Conservation (phyloP, 176 grass and related monocot genomes). For the Dactylis glomerata region DNA sequence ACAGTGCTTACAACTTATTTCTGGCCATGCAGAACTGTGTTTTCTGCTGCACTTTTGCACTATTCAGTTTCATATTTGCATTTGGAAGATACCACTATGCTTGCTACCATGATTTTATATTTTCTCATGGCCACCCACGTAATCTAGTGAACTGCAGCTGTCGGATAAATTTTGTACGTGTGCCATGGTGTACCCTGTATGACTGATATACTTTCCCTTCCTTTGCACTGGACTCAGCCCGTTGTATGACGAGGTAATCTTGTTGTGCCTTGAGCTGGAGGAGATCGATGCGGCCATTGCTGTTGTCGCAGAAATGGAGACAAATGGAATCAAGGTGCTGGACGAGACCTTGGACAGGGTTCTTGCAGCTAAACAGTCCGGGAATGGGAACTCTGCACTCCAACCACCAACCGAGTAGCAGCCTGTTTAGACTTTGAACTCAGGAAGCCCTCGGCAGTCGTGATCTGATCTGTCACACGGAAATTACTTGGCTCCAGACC, state of each 20-base stretch:
- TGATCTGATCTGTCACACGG: neutral
- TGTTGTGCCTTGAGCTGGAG: slow-evolving; percentile 74
- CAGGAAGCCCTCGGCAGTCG: neutral
- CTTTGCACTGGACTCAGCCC: slow-evolving; percentile 50
- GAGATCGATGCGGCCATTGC: slow-evolving; percentile 87
- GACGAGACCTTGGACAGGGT: slow-evolving; percentile 90
- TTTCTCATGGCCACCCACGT: neutral
- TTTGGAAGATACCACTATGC: neutral
- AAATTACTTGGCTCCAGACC: neutral
- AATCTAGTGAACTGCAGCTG: neutral
- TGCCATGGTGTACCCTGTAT: neutral
- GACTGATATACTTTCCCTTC: slow-evolving; percentile 3
- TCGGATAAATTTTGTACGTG: neutral
- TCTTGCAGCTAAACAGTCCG: slow-evolving; percentile 57
- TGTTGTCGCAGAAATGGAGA: slow-evolving; percentile 86
- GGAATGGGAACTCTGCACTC: slow-evolving; percentile 51
- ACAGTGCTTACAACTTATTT: neutral
- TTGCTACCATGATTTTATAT: neutral
- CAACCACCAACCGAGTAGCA: slow-evolving; percentile 21
- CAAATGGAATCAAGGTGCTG: slow-evolving; percentile 72
- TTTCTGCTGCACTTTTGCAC: neutral
- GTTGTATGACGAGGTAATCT: slow-evolving; percentile 79
- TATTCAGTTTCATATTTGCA: neutral
- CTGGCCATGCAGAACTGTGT: neutral
- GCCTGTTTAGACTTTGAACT: neutral